A percentile compares a stretch with the other conserved stretches of the same genome.
These are phyloP conservation scores for Aspergillus pseudotamarii DNA, from an alignment of 2,329 filamentous ascomycete species.

Conservation along the genomic window DNA sequence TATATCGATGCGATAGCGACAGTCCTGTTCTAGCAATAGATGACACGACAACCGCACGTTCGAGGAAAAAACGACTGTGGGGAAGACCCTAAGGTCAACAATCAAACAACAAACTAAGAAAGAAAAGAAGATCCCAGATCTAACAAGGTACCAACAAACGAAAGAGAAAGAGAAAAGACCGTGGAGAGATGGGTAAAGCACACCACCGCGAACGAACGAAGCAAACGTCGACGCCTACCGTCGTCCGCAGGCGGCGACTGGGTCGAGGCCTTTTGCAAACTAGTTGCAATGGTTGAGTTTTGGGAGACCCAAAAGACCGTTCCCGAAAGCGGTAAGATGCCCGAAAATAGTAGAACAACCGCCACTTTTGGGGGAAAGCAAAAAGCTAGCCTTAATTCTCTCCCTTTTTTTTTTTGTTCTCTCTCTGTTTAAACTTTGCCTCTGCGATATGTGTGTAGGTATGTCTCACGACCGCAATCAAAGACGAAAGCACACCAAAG, in stretches of 20 bases:
- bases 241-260: conserved; percentile 7
- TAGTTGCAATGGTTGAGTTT: neutral
- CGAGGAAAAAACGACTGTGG: conserved; percentile 9
- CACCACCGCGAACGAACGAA: neutral
- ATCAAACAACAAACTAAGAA: neutral
- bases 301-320: neutral
- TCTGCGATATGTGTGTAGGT: neutral
- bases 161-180: neutral
- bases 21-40: neutral
- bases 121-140: conserved; percentile 1
- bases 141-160: neutral
- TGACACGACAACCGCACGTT: neutral
- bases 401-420: neutral
- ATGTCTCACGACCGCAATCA: too few relatives aligned
- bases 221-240: neutral
- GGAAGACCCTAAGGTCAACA: neutral
- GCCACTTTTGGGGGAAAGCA: neutral
- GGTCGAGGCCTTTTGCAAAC: conserved; percentile 6
- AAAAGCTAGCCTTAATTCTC: neutral
- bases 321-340: conserved; percentile 10
- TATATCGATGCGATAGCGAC: neutral
- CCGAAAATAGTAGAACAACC: conserved; percentile 12
- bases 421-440: neutral
- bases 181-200: neutral
- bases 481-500: neutral